Base-by-base conservation (phyloP, 2,329 filamentous ascomycete species). In the Apiospora hydei region DNA sequence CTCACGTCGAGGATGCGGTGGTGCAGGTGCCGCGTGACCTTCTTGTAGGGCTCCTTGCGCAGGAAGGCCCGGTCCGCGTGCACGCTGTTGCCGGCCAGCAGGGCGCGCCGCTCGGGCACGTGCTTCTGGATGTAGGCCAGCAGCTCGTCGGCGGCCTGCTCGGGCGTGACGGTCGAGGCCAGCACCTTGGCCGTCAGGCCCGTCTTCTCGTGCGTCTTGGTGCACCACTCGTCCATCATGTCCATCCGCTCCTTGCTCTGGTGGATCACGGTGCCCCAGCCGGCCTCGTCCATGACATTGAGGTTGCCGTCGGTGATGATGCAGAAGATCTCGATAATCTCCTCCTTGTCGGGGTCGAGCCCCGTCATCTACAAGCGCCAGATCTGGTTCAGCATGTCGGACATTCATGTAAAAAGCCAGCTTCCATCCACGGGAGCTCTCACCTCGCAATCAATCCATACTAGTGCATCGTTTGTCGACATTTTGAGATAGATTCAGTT, bases 1-100 rank as follows among this genome's bases (percentile, higher is more conserved):
- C 95, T 98, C 71, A 98, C 94, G 81, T 99, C 96, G 67, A 98
- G 84, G 74, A 99, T 93, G 21, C 96, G 90, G 83, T 99, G 95
- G 82, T 97, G 93, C 76, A 99, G 85, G 82, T 96, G 90, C 71
- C 93, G 89, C 68, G 94, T 83, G 1, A 98, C 90, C 72, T 87
- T 85, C 51, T 86, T 88, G 82, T 96, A 99, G 0, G 95, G 95
- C 71, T 87, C 87, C 74, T 89, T 89, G 6, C 90, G 86, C 73
- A 99, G 85, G 80, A 99, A 99, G 1, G 90, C 90, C 77, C 91
- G 90, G 82, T 99, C 96, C 4, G 93, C 94, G 80, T 99, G 96
- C 38, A 99, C 94, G 72, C 92, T 96, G 83, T 98, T 99, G 2
- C 96, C 96, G 0, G 96, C 95, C 53, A 99, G 86, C 72, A 98